Evolutionary conservation across 345 rosid species (phyloP).

Genomic region (Eutrema japonicum): DNA sequence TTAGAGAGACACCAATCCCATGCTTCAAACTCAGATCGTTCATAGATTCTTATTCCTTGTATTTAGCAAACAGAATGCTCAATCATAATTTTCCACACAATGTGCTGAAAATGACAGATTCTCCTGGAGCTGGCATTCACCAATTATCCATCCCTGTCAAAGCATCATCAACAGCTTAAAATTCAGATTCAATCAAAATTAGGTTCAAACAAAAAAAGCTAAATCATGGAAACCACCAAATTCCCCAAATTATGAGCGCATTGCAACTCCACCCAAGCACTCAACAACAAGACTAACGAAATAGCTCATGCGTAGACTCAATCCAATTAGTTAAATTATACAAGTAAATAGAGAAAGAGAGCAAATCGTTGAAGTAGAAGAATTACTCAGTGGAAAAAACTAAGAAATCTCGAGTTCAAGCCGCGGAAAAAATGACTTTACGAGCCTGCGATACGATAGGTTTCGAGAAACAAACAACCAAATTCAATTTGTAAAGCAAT

Average conservation of each 20-base stretch:
- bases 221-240: background rate
- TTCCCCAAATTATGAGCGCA: constrained; percentile 1
- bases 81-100: background rate
- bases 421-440: background rate
- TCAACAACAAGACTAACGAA: background rate
- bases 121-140: constrained; percentile 27
- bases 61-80: background rate
- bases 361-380: background rate
- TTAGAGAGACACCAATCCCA: constrained; percentile 7
- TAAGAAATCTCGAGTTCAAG: constrained; percentile 11
- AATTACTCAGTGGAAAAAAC: background rate
- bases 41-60: constrained; percentile 16
- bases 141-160: constrained; percentile 3
- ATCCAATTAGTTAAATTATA: background rate
- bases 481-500: background rate
- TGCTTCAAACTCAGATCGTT: constrained; percentile 10
- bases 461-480: background rate
- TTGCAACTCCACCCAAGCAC: constrained; percentile 15
- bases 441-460: constrained; percentile 16
- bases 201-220: background rate
- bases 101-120: constrained; percentile 32
- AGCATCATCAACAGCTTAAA: background rate
- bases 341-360: background rate
- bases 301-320: background rate
- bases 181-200: background rate